A percentile compares a stretch with the other conserved stretches of the same genome.
Conservation (phyloP, 129 eudicot genomes). For the Artemisia argyi region DNA sequence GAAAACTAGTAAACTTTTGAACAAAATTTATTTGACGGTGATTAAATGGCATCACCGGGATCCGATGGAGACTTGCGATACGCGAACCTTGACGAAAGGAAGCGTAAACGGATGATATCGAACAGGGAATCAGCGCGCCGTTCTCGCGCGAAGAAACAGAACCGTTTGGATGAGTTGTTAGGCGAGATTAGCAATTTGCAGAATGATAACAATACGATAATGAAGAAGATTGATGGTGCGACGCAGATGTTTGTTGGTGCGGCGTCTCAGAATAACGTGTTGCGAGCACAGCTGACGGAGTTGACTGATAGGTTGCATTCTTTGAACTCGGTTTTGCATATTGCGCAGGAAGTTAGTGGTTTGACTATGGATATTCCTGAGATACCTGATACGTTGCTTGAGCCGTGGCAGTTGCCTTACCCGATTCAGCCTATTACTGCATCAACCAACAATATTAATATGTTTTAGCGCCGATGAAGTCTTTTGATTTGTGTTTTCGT, state of each 20-base stretch:
- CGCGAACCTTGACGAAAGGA: slow-evolving; percentile 49
- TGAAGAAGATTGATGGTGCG: slow-evolving; percentile 41
- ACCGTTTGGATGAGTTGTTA: slow-evolving; percentile 52
- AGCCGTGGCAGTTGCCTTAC: slow-evolving; percentile 80
- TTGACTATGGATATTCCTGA: slow-evolving; percentile 55
- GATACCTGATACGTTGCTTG: slow-evolving; percentile 52
- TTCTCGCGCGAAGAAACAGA: slow-evolving; percentile 64
- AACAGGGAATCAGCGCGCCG: slow-evolving; percentile 78
- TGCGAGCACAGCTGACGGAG: slow-evolving; percentile 64
- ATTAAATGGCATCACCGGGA: slow-evolving; percentile 26
- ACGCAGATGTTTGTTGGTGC: slow-evolving; percentile 38
- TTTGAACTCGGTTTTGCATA: slow-evolving; percentile 48
- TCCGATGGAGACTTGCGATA: slow-evolving; percentile 48
- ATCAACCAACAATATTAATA: slow-evolving; percentile 33
- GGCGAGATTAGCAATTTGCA: slow-evolving; percentile 42
- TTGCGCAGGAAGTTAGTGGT: slow-evolving; percentile 59
- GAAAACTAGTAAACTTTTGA: neutral
- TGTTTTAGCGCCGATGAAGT: slow-evolving; percentile 39
- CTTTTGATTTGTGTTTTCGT: neutral
- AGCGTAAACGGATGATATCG: slow-evolving; percentile 62
- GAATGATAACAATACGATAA: slow-evolving; percentile 35
- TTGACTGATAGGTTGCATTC: slow-evolving; percentile 64
- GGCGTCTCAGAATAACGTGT: slow-evolving; percentile 56
- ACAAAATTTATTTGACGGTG: slow-evolving; percentile 18
- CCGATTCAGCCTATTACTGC: slow-evolving; percentile 53